phyloP scores from a whole-genome alignment of 1,284 basidiomycete genomes.

The Trichosporon ovoides region DNA sequence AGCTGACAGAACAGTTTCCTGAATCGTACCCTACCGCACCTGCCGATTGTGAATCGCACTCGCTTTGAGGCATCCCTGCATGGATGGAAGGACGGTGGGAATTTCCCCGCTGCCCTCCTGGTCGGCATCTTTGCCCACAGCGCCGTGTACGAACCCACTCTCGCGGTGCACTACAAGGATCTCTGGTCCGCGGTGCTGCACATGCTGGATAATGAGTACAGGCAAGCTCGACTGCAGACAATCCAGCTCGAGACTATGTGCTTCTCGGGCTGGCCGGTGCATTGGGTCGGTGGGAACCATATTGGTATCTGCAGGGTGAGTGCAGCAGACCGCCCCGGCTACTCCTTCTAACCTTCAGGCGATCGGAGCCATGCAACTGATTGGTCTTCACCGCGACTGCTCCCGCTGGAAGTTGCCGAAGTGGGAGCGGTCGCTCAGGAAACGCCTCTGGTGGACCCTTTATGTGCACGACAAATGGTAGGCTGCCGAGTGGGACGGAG shows the following conservation, averaged over 20 bases:
- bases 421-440: slow-evolving; percentile 26
- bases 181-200: slow-evolving; percentile 23
- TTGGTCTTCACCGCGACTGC: slow-evolving; percentile 29
- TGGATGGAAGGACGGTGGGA: slow-evolving; percentile 16
- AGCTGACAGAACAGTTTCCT: slow-evolving; percentile 19
- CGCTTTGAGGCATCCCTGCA: slow-evolving; percentile 22
- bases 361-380: slow-evolving; percentile 20
- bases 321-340: not conserved
- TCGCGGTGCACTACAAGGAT: slow-evolving; percentile 11
- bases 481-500: not conserved
- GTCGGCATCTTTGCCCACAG: slow-evolving; percentile 25
- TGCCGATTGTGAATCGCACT: slow-evolving; percentile 26
- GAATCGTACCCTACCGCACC: slow-evolving; percentile 19
- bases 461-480: slow-evolving; percentile 26
- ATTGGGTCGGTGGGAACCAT: slow-evolving; percentile 27
- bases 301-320: slow-evolving; percentile 20
- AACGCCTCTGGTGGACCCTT: slow-evolving; percentile 27
- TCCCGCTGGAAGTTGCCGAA: slow-evolving; percentile 24
- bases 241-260: slow-evolving; percentile 25
- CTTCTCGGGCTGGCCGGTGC: slow-evolving; percentile 23
- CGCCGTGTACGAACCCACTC: slow-evolving; percentile 19
- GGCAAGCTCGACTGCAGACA: slow-evolving; percentile 23
- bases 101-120: slow-evolving; percentile 24
- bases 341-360: slow-evolving; percentile 7
- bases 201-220: slow-evolving; percentile 23